Base-by-base conservation (phyloP, 1,284 basidiomycete genomes). In the Ceratobasidium sp. region DNA sequence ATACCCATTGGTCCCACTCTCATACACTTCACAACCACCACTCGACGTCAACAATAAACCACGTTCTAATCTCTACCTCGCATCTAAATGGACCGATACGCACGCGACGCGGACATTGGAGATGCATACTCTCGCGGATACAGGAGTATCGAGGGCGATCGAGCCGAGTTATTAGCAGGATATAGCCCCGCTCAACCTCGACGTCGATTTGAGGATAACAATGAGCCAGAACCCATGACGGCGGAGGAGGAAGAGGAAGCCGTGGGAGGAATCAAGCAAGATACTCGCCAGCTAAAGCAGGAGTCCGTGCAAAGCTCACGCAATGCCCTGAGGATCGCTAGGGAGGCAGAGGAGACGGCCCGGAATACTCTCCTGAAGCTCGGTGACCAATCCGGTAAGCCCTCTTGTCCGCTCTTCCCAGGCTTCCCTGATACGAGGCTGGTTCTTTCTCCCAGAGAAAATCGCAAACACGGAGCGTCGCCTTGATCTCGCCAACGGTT, bases 401-500 rank as follows among this genome's bases (percentile, higher is more conserved):
- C 0, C n/a, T 23, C 6, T 1, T 44, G 6, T 16, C 35, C 11
- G 43, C 26, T 35, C 44, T 9, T 23, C 14, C 5, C 32, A 52
- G n/a, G n/a, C n/a, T n/a, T n/a, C n/a, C n/a, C n/a, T 44, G 49
- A 38, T n/a, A 32, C 16, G 26, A 49, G 11, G 28, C 50, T 21
- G 55, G n/a, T 38, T 28, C 44, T 41, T 43, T 43, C 41, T n/a
- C 76, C 14, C 77, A 93, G 92, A 94, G 82, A 92, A 91, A 80
- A 87, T 99, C 75, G 97, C 95, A 61, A 95, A 96, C 81, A 98
- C 97, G 16, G 97, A 99, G 82, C 92, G 95, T 75, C 93, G 98
- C 82, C 87, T 99, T 73, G 98, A 99, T 80, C 88, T 98, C 72
- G 87, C 96, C 74, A 98, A 96, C 83, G 92, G 93, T 13, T 91